A percentile compares a stretch with the other conserved stretches of the same genome.
Evolutionary conservation across 1,139 yeast species (phyloP).

Genomic region (Yamadazyma triangularis): DNA sequence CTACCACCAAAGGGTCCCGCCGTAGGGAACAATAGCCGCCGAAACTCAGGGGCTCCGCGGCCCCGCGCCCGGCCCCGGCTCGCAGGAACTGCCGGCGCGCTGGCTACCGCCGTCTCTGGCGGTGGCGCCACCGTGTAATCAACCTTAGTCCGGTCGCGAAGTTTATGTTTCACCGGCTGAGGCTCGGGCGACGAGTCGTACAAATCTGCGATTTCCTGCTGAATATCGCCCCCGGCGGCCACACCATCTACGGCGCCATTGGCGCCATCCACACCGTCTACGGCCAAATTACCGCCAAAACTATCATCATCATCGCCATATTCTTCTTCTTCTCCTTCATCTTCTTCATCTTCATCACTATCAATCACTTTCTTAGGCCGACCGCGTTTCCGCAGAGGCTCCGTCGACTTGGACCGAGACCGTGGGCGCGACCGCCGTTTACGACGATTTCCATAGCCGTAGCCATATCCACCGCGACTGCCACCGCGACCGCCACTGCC

Average conservation of each 20-base stretch:
- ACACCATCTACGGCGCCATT: neutral
- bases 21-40: constrained; percentile 79
- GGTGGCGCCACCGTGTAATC: constrained; percentile 91
- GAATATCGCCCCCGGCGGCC: constrained; percentile 23
- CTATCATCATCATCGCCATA: constrained; percentile 23
- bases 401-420: constrained; percentile 22
- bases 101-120: neutral
- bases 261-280: constrained; percentile 28
- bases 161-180: constrained; percentile 53
- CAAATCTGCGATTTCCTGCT: constrained; percentile 49
- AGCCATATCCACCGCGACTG: too few species aligned
- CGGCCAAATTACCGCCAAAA: constrained; percentile 3
- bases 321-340: constrained; percentile 15
- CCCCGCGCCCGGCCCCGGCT: constrained; percentile 16
- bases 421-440: too few species aligned
- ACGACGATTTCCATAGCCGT: too few species aligned
- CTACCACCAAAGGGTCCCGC: constrained; percentile 98
- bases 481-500: too few species aligned
- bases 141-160: constrained; percentile 70
- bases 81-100: constrained; percentile 5
- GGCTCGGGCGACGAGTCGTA: constrained; percentile 55
- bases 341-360: constrained; percentile 13
- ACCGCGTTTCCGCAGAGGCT: constrained; percentile 8
- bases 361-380: neutral
- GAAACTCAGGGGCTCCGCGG: constrained; percentile 33